Base-by-base conservation (phyloP, 2,329 filamentous ascomycete genomes). In the Hypoxylon sp. region DNA sequence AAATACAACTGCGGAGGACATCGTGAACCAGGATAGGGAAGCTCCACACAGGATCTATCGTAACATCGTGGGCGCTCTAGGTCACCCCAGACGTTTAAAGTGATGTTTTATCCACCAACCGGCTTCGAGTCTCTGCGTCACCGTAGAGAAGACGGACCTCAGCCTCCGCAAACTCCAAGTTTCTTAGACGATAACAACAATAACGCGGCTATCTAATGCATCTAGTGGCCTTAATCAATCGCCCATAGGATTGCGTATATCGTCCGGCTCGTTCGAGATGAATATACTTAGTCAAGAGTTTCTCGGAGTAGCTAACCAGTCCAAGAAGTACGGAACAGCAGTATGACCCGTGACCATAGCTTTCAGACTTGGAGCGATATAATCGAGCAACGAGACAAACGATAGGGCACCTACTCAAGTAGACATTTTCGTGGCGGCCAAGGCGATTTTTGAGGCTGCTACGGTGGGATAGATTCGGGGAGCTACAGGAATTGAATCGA, bases 101-200 rank as follows among this genome's bases (percentile, higher is more conserved):
- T 14, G 49, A 30, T 13, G n/a, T 51, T 51, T 51, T 51, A 25
- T 51, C 49, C 49, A 51, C 49, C 49, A 36, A 51, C 49, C 25
- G n/a, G 28, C 49, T 25, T 32, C 9, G 17, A 51, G 28, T 30
- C 48, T 50, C 13, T 6, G 3, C 41, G 41, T 46, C 9, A 14
- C 7, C 3, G 43, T 51, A 19, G 25, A 19, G 49, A n/a, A 34
- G 21, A 51, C 30, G 49, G 49, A 36, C n/a, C 14, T 32, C n/a
- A 32, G n/a, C 49, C 17, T 51, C 49, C 49, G 48, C 14, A 19
- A 17, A 50, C 13, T n/a, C 25, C 36, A 17, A 32, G 23, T 14
- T 50, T 9, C 25, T 50, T n/a, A 32, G n/a, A 14, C 25, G 14
- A 50, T 14, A 48, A 17, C n/a, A 17, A 41, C 2, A 41, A 41